Percentiles rank a stretch among this genome's conserved stretches.
Evolutionary conservation across 2,329 filamentous ascomycete species (phyloP).

Genomic region (Aspergillus sp.): DNA sequence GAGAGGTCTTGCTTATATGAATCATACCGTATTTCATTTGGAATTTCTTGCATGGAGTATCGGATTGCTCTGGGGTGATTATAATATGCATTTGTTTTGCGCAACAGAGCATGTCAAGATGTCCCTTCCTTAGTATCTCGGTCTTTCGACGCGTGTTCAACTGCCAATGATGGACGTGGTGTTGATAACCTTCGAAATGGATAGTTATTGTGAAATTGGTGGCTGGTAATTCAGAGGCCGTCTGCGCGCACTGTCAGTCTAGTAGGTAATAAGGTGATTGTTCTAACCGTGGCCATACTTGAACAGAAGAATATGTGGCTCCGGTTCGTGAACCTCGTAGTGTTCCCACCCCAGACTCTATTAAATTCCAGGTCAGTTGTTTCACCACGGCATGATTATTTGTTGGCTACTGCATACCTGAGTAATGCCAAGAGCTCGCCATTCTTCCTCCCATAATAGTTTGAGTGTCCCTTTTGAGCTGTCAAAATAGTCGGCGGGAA

Average conservation of each 20-base stretch:
- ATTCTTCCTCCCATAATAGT: slow-evolving; percentile 96
- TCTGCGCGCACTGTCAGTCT: slow-evolving; percentile 47
- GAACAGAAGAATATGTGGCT: slow-evolving; percentile 97
- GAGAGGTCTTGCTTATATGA: slow-evolving; percentile 14
- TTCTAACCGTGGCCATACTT: slow-evolving; percentile 64
- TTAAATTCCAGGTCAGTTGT: slow-evolving; percentile 4
- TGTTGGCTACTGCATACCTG: slow-evolving; percentile 63
- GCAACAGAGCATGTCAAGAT: slow-evolving; percentile 5
- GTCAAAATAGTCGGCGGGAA: slow-evolving; percentile 94
- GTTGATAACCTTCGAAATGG: not conserved
- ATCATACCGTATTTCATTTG: slow-evolving; percentile 31
- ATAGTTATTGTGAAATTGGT: slow-evolving; percentile 46
- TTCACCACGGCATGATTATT: not conserved
- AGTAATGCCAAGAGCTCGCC: slow-evolving; percentile 94
- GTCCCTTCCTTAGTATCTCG: not conserved
- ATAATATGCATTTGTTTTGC: slow-evolving; percentile 6
- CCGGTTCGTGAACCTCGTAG: slow-evolving; percentile 97
- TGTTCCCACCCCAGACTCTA: slow-evolving; percentile 99
- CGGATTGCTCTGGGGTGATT: slow-evolving; percentile 19
- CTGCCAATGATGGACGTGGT: not conserved
- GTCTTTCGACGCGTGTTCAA: not conserved
- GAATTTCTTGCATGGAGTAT: slow-evolving; percentile 26
- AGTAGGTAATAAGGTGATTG: not conserved
- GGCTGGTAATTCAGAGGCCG: slow-evolving; percentile 83
- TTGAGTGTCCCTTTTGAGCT: slow-evolving; percentile 87